phyloP scores from a whole-genome alignment of 768 basidiomycete genomes.

The Mycena indigotica region DNA sequence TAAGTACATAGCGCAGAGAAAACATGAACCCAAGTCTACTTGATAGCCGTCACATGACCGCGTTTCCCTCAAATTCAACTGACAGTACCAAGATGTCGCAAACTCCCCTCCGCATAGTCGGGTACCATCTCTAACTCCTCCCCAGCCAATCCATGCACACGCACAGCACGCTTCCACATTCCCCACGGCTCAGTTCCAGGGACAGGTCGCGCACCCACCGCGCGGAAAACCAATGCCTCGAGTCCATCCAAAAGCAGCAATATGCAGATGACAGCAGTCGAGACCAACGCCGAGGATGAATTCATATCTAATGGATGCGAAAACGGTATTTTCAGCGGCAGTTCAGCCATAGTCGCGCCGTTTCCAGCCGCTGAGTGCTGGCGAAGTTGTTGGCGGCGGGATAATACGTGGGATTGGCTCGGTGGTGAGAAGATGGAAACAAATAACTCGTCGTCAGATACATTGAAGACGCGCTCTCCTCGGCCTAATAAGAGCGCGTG shows the following conservation, averaged over 20 bases:
- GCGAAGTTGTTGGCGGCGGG: slow-evolving; percentile 6
- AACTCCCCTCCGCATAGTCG: neutral
- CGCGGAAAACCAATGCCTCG: slow-evolving; percentile 42
- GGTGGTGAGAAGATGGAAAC: slow-evolving; percentile 32
- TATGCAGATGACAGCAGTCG: slow-evolving; percentile 27
- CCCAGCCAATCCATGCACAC: neutral
- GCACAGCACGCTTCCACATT: slow-evolving; percentile 44
- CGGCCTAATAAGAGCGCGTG: slow-evolving; percentile 46
- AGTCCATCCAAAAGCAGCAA: slow-evolving; percentile 34
- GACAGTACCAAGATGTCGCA: neutral
- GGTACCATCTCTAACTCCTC: neutral
- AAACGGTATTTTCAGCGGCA: slow-evolving; percentile 21
- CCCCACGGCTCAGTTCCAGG: slow-evolving; percentile 58
- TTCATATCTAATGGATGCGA: slow-evolving; percentile 35
- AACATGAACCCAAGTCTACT: too few relatives aligned
- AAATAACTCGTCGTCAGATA: slow-evolving; percentile 41
- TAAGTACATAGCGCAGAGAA: too few relatives aligned
- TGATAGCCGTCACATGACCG: too few relatives aligned
- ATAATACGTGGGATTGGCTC: slow-evolving; percentile 10
- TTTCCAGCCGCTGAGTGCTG: slow-evolving; percentile 5
- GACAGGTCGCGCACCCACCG: slow-evolving; percentile 48
- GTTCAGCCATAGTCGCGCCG: slow-evolving; percentile 2
- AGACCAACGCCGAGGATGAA: slow-evolving; percentile 10
- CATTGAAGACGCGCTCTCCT: slow-evolving; percentile 40
- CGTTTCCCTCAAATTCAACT: too few relatives aligned